Evolutionary conservation across 139 green algal species (phyloP), one percentile per base, ranked within the genome.

Genomic region (Mychonastes homosphaera): DNA sequence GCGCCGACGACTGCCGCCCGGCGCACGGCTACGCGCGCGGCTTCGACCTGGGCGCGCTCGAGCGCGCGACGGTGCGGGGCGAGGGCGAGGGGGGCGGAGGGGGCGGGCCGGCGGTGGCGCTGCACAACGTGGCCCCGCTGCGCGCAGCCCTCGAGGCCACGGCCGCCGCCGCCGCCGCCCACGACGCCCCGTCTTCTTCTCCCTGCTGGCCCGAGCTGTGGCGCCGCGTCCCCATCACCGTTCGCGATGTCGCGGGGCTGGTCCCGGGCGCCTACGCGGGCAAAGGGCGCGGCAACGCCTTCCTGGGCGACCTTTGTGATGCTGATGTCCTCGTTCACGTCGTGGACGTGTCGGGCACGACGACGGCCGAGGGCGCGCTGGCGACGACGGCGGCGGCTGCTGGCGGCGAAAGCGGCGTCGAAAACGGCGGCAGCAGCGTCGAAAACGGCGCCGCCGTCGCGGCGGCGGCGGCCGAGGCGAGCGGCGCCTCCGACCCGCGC

Each of bases 241-340:
- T 77, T 23, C 70, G 75, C 56, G 76, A 83, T 47, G 76, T 83
- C 19, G 76, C 76, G 8, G 76, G 76, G 2, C 56, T 83, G 47
- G 76, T 83, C 16, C 72, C 72, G 23, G 76, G 50, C 28, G 57
- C 57, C 19, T 63, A 66, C 57, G 12, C 63, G 62, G 76, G 76
- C 21, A 50, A 56, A 3, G 76, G 76, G 21, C 52, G 67, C 8
- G 76, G 76, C 49, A 84, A 84, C 43, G 64, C 69, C 19, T 84
- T 84, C 56, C 66, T 84, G 26, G 73, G 75, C 53, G 76, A 84
- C 61, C 62, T 84, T 16, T 75, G 66, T 53, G 76, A 80, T 28
- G 72, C 76, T 6, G 70, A 78, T 38, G 70, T 72, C 33, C 48
- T 80, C n/a, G 61, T 75, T 12, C 69, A 71, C 34, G 69, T 73